phyloP scores from a whole-genome alignment of 2,329 filamentous ascomycete species.

The Bipolaris sorokiniana region DNA sequence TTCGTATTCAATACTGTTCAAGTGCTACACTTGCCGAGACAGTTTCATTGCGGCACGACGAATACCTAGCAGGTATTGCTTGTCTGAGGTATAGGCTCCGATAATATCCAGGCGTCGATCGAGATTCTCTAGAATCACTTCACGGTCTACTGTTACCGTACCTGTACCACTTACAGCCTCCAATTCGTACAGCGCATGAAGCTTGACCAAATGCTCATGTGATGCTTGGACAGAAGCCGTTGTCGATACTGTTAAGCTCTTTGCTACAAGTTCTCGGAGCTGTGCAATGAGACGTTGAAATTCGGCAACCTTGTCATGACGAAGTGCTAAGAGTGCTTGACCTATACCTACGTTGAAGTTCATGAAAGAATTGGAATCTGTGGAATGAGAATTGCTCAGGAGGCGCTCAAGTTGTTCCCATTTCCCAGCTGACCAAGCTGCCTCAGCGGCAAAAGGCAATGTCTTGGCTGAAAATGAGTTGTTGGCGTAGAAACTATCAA shows the following conservation, averaged over 20 bases:
- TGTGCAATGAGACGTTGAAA: slow-evolving; percentile 66
- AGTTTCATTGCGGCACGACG: slow-evolving; percentile 87
- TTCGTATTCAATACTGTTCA: neutral
- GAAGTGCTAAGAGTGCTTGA: slow-evolving; percentile 67
- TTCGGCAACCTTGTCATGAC: slow-evolving; percentile 55
- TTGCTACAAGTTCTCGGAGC: slow-evolving; percentile 73
- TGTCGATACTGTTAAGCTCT: slow-evolving; percentile 74
- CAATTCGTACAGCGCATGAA: slow-evolving; percentile 87
- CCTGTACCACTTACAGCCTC: slow-evolving; percentile 69
- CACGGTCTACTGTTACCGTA: slow-evolving; percentile 45
- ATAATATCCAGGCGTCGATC: slow-evolving; percentile 84
- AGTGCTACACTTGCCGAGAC: slow-evolving; percentile 60
- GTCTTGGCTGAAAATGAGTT: slow-evolving; percentile 54
- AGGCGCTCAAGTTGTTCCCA: slow-evolving; percentile 78
- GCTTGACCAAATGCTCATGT: slow-evolving; percentile 82
- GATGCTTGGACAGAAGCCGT: slow-evolving; percentile 83
- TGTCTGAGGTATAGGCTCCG: slow-evolving; percentile 87
- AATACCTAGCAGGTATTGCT: slow-evolving; percentile 89
- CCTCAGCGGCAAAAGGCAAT: slow-evolving; percentile 85
- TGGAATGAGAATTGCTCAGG: slow-evolving; percentile 53
- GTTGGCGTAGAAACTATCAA: slow-evolving; percentile 71
- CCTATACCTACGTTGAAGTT: slow-evolving; percentile 88
- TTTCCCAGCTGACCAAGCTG: slow-evolving; percentile 86
- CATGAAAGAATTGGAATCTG: slow-evolving; percentile 47
- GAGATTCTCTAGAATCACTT: slow-evolving; percentile 60